A percentile compares a stretch with the other conserved stretches of the same genome.
Conservation (phyloP, 148 eudicot genomes). For the Rhododendron mucronatum region DNA sequence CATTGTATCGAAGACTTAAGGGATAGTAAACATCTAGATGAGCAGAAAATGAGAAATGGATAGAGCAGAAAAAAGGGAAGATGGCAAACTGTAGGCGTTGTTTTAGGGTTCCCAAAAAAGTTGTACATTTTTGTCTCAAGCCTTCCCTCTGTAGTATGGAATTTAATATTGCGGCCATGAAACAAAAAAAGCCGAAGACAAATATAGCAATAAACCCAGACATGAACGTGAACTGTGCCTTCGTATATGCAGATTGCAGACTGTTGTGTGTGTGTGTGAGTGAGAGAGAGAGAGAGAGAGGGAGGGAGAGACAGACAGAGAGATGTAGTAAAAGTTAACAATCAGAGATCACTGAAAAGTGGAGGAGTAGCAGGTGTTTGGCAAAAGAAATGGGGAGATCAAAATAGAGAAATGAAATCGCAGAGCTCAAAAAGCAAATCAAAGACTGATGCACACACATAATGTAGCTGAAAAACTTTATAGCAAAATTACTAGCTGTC, state of each 20-base stretch:
- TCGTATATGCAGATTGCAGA: background rate
- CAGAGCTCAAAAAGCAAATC: background rate
- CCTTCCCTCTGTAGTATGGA: background rate
- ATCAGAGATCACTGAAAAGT: background rate
- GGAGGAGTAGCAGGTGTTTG: background rate
- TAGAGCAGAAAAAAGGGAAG: background rate
- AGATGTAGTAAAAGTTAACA: background rate
- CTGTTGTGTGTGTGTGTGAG: background rate
- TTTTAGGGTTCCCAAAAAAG: background rate
- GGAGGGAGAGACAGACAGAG: background rate
- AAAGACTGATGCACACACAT: background rate
- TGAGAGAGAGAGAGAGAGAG: background rate
- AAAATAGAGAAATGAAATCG: background rate
- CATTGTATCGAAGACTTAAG: background rate
- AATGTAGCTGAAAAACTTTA: background rate
- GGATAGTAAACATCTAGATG: background rate
- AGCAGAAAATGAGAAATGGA: background rate
- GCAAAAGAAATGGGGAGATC: background rate
- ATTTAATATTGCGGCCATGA: slow-evolving; percentile 1
- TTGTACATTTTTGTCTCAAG: slow-evolving; percentile 1
- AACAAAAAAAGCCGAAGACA: background rate
- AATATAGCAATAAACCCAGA: background rate
- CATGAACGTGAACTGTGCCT: background rate
- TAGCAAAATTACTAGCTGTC: background rate
- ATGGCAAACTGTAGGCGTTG: background rate